Percentiles rank a stretch among this genome's conserved stretches.
Evolutionary conservation across 148 eudicot species (phyloP).

Genomic region (Camellia sinensis): DNA sequence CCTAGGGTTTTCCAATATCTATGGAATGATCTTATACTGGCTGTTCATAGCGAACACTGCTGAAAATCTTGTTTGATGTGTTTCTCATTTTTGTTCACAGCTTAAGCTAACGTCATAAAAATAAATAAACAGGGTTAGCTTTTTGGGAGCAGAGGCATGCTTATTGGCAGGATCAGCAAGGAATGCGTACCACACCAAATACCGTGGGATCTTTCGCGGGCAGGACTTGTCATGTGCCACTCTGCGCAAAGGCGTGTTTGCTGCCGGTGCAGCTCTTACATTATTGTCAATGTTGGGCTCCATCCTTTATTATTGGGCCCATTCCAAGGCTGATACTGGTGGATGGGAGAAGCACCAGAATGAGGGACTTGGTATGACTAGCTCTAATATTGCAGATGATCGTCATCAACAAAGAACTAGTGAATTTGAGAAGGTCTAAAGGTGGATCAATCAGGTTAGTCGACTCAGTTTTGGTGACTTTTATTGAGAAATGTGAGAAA

Average conservation of each 20-base stretch:
- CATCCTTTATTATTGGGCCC: constrained; percentile 70
- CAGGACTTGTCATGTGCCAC: constrained; percentile 66
- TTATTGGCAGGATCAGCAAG: constrained; percentile 86
- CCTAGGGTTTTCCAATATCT: not conserved
- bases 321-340: constrained; percentile 85
- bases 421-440: constrained; percentile 33
- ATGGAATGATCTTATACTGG: not conserved
- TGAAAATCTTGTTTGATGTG: not conserved
- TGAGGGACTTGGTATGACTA: constrained; percentile 80
- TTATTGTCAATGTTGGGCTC: constrained; percentile 76
- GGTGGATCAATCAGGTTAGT: constrained; percentile 5
- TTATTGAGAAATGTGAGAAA: not conserved
- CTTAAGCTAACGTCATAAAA: not conserved
- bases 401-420: constrained; percentile 26
- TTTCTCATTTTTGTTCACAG: not conserved
- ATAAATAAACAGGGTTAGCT: constrained; percentile 65
- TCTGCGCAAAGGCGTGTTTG: constrained; percentile 91
- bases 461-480: constrained; percentile 19
- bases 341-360: constrained; percentile 84
- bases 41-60: not conserved
- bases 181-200: constrained; percentile 91
- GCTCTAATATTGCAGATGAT: constrained; percentile 35
- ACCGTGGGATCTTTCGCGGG: constrained; percentile 51
- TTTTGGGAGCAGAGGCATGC: constrained; percentile 87
- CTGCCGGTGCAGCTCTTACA: constrained; percentile 80